These are phyloP conservation scores for Leccinum truebloodii DNA, from an alignment of 768 basidiomycete genomes.

Conservation along the genomic window DNA sequence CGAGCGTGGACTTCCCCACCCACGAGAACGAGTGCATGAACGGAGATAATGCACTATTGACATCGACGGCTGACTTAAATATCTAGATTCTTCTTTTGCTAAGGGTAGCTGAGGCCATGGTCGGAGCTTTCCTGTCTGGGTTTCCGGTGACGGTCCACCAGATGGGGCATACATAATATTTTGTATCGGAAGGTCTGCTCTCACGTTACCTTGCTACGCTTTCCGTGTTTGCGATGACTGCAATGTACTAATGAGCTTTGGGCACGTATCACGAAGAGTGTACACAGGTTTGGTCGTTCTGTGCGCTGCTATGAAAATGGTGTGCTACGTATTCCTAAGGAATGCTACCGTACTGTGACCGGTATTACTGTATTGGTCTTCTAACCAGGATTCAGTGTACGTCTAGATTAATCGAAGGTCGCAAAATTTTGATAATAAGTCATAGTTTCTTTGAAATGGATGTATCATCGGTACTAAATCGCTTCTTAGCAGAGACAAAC, in stretches of 20 bases:
- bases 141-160: background rate
- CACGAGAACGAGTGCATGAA: slow-evolving; percentile 1
- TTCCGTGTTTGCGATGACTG: slow-evolving; percentile 13
- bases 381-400: background rate
- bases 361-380: background rate
- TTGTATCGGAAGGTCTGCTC: background rate
- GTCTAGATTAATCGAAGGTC: background rate
- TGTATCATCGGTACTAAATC: background rate
- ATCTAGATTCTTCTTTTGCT: slow-evolving; percentile 11
- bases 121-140: background rate
- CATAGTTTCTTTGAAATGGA: too few relatives aligned
- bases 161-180: background rate
- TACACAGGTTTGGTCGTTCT: background rate
- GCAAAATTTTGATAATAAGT: background rate
- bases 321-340: background rate
- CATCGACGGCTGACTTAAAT: slow-evolving; percentile 5
- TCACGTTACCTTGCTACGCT: slow-evolving; percentile 2
- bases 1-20: slow-evolving; percentile 7
- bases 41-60: slow-evolving; percentile 16
- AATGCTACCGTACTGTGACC: background rate
- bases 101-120: background rate
- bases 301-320: background rate
- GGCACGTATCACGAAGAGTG: background rate
- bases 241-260: slow-evolving; percentile 7
- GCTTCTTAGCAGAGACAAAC: background rate